phyloP scores from a whole-genome alignment of 2,329 filamentous ascomycete species.

The Colletotrichum chrysophilum region DNA sequence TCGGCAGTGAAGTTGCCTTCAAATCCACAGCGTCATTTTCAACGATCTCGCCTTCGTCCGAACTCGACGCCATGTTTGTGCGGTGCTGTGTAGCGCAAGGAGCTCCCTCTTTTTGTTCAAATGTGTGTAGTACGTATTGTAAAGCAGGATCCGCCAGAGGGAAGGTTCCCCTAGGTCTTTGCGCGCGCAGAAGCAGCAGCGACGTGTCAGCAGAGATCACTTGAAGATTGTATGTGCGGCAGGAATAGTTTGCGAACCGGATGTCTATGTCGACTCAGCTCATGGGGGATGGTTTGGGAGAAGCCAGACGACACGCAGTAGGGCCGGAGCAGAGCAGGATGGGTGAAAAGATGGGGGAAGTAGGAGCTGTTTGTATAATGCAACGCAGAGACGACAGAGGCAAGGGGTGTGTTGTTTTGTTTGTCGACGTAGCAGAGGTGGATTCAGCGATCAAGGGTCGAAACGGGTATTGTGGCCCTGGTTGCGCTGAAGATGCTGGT shows the following conservation, averaged over 20 bases:
- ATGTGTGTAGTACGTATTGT: background rate
- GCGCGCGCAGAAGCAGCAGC: slow-evolving; percentile 15
- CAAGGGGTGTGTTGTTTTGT: background rate
- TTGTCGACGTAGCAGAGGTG: background rate
- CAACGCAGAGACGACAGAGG: background rate
- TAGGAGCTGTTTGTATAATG: background rate
- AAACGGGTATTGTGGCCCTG: background rate
- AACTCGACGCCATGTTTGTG: slow-evolving; percentile 54
- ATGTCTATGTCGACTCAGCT: slow-evolving; percentile 25
- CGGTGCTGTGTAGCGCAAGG: background rate
- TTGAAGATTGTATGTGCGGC: slow-evolving; percentile 8
- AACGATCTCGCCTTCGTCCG: slow-evolving; percentile 87
- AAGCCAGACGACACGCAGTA: background rate
- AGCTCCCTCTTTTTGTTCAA: background rate
- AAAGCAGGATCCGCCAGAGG: slow-evolving; percentile 20
- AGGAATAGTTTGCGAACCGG: slow-evolving; percentile 26
- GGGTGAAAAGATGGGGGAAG: background rate
- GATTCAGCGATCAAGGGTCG: slow-evolving; percentile 17
- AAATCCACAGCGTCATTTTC: slow-evolving; percentile 68
- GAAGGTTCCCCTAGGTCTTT: slow-evolving; percentile 19
- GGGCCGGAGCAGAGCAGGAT: background rate
- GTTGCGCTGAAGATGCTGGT: background rate
- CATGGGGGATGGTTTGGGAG: slow-evolving; percentile 9
- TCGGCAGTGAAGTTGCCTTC: slow-evolving; percentile 89
- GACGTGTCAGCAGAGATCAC: slow-evolving; percentile 24